Conservation (phyloP, 169 alveolate species). For the Eimeria sp. region DNA sequence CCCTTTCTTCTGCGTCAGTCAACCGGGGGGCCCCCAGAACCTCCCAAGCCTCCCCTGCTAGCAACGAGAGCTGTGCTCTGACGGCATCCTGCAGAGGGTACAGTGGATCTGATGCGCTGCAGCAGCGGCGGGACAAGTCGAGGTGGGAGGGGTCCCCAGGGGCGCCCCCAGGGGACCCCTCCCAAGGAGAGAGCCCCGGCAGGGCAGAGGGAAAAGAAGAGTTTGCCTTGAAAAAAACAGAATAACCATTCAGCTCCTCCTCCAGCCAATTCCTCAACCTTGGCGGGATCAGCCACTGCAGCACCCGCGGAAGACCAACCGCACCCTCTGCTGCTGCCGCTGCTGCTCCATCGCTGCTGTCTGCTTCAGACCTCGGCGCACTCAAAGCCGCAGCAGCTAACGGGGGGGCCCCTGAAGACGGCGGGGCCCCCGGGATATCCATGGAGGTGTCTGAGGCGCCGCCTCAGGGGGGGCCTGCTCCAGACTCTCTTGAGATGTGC, state of each 20-base stretch:
- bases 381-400: too few species aligned
- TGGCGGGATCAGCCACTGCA: constrained; percentile 33
- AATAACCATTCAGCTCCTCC: neutral
- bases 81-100: constrained; percentile 26
- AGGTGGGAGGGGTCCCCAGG: neutral
- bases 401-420: too few species aligned
- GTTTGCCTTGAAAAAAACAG: neutral
- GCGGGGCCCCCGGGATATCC: neutral
- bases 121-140: neutral
- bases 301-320: neutral
- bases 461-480: constrained; percentile 8
- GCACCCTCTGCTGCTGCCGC: neutral
- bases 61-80: constrained; percentile 15
- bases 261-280: neutral
- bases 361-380: neutral
- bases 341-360: constrained; percentile 14
- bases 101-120: neutral
- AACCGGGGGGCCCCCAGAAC: neutral
- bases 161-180: neutral
- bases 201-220: neutral
- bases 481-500: neutral
- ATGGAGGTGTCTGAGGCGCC: neutral
- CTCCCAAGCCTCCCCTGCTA: constrained; percentile 48
- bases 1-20: too few species aligned
- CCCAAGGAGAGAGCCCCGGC: too few species aligned